These are phyloP conservation scores for Linnemannia hyalina DNA, from an alignment of 192 early-diverging fungal genomes.

Conservation along the genomic window DNA sequence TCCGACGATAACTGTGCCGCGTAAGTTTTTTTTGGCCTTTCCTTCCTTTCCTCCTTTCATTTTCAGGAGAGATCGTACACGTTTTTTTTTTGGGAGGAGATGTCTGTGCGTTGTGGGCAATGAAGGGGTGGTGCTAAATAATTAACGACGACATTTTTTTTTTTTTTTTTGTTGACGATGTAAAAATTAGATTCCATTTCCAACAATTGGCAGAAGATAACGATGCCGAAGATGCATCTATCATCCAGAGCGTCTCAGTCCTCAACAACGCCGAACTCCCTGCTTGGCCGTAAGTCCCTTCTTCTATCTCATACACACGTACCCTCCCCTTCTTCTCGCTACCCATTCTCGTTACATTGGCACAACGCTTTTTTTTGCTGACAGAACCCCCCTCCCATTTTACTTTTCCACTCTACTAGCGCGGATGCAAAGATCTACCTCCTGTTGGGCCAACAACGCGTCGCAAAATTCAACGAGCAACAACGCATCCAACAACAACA, in stretches of 20 bases:
- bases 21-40: conserved; percentile 56
- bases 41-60: background rate
- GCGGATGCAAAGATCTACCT: conserved; percentile 60
- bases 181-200: conserved; percentile 77
- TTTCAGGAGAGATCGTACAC: background rate
- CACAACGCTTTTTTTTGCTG: background rate
- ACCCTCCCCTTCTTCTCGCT: background rate
- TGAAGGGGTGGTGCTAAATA: background rate
- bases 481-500: conserved; percentile 24
- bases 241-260: conserved; percentile 57
- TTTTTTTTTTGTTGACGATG: conserved; percentile 5
- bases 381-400: background rate
- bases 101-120: too few relatives aligned
- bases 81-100: background rate
- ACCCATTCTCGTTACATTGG: too few relatives aligned
- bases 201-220: conserved; percentile 84
- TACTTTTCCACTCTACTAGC: conserved; percentile 15
- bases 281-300: conserved; percentile 67
- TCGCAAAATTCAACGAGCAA: conserved; percentile 86
- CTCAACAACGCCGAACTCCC: conserved; percentile 60
- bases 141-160: conserved; percentile 1
- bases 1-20: conserved; percentile 62
- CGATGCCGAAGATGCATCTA: conserved; percentile 68
- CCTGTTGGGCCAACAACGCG: conserved; percentile 73
- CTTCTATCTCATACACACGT: background rate